Evolutionary conservation across 2,329 filamentous ascomycete species (phyloP), one percentile per base, ranked within the genome.

Genomic region (Cryphonectria radicalis): DNA sequence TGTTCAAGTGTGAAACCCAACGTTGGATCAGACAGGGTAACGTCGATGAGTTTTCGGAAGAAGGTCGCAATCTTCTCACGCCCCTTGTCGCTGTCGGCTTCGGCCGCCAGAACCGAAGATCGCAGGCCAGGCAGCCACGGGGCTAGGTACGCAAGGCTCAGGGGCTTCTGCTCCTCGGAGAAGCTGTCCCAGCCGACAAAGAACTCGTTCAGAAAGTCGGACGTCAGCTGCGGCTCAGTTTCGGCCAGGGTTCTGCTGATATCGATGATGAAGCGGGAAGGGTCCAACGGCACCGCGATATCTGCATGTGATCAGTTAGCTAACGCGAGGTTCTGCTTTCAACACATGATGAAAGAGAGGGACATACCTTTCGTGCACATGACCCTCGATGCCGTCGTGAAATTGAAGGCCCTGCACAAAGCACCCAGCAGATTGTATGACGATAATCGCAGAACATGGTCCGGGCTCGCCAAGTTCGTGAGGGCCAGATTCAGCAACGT

Each of bases 121-220:
- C 90, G 86, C 46, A 92, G 79, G 17, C 89, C 87, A 7, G 87
- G 84, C 53, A 92, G 82, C 90, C 90, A 92, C 1, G 90, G 90
- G 7, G 90, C 88, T 88, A 92, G 91, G 77, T 92, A 92, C 7
- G 89, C 87, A 42, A 92, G 82, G 74, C 89, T 91, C 35, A 92
- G 77, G 0, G 90, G 88, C 74, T 90, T 89, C 76, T 92, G 90
- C 70, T 91, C 88, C 46, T 90, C 87, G 0, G 88, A 86, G 75
- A 92, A 90, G 76, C 89, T 91, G 74, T 91, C 89, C 90, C 90
- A 92, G 25, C 90, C 89, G 35, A 91, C 89, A 71, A 92, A 92
- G 77, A 92, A 92, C 76, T 92, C 90, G n/a, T 90, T 91, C 55
- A 92, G 77, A 75, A 92, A 92, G 76, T 92, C 90, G 10, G 86